Base-by-base conservation (phyloP, 2,329 filamentous ascomycete genomes). In the Tolypocladium tundrense region DNA sequence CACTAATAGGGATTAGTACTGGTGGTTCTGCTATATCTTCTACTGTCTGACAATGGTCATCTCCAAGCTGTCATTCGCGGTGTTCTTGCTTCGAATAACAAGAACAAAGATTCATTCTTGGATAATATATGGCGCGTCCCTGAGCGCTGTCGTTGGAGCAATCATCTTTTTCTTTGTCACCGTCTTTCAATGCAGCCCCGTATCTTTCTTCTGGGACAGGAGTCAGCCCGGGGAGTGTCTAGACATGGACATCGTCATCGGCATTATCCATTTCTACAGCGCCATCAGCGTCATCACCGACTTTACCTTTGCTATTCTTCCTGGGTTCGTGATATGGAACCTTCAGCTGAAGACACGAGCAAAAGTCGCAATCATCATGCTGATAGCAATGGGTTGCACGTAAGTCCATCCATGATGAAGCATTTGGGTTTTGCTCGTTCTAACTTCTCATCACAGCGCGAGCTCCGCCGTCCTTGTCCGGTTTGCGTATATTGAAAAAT, bases 301-400 rank as follows among this genome's bases (percentile, higher is more conserved):
- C 65, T 75, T 82, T 55, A 76, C 75, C 0, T 74, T 81, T 56
- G 79, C 79, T 6, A 65, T 83, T 13, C 66, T 84, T 4, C 81
- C 80, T 0, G 74, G 80, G 10, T 78, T 79, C 59, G 70, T 87
- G 4, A 74, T 86, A 1, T 79, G 75, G 71, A 74, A 77, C 33
- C 66, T 85, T 35, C 77, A 84, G 57, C 83, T 86, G 77, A 77
- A 77, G 52, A 63, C 61, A 9, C 74, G 72, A 57, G 79, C 77
- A 2, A 86, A 84, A 64, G 39, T 76, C 8, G 75, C 80, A 2
- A 70, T 85, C 27, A 77, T 77, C 11, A 72, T 74, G 7, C 75
- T 86, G 51, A 69, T 87, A 54, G 75, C 75, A 8, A 77, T 86
- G 71, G 85, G 82, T 35, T 82, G 82, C 63, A 65, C 78, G 77